Evolutionary conservation across 176 grass and related monocot genomes (phyloP), one percentile per base, ranked within the genome.

Genomic region (Stipa capillata): DNA sequence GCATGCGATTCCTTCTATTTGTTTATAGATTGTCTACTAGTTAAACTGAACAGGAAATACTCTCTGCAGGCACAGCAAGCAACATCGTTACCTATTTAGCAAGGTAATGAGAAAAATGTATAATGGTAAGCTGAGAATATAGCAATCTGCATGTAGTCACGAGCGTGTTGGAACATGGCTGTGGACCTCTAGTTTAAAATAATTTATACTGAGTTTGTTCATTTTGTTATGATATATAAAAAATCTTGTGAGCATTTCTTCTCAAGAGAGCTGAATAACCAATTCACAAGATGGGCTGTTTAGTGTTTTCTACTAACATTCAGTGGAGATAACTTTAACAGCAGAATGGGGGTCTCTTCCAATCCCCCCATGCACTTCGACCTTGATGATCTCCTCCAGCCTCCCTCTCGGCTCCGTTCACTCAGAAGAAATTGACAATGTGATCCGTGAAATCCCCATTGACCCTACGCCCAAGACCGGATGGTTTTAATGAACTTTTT

Each of bases 51-150:
- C 69, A 72, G n/a, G 13, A 9, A 77, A 79, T 53, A 24, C 12
- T 76, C 29, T 88, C 44, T 91, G 81, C 81, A 97, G 94, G 94
- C 47, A 97, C 94, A 14, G 91, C 94, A 21, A 97, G 94, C 72
- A 97, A 97, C 75, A 91, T 97, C 53, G 91, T 94, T 68, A 97
- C 94, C 59, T 97, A 97, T 86, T 86, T 97, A 79, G 89, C 94
- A 74, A 89, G 89, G 91, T 97, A 90, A 86, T 47, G 40, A 73
- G 55, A 50, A 69, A 81, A 59, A 51, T 7, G 50, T 35, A 5
- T 24, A 32, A 52, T 42, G 3, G 45, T 31, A 53, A 76, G 36
- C 39, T 28, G 12, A 40, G 9, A 49, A 58, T 81, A 37, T 65
- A 79, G 1, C 18, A 50, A 79, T 53, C 4, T 68, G 12, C 28